phyloP scores from a whole-genome alignment of 129 eudicot species.

The Smallanthus sonchifolius region DNA sequence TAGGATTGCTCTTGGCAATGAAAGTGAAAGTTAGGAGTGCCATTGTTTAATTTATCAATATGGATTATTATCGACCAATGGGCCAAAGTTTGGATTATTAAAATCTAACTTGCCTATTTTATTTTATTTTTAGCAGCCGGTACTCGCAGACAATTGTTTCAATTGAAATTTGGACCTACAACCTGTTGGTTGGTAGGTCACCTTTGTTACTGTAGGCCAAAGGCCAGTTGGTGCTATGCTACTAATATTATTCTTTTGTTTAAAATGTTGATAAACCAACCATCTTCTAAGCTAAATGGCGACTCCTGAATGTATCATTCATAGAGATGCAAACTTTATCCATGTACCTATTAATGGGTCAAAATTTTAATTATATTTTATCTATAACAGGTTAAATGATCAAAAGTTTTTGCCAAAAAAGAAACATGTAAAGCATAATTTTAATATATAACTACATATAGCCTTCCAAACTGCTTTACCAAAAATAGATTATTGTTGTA shows the following conservation, averaged over 20 bases:
- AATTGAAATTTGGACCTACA: not conserved
- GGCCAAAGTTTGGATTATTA: too few relatives aligned
- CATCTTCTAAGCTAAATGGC: conserved; percentile 2
- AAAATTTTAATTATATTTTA: not conserved
- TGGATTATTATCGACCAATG: too few relatives aligned
- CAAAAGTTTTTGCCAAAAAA: not conserved
- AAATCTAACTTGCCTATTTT: too few relatives aligned
- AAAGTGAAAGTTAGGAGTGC: too few relatives aligned
- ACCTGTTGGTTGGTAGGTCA: not conserved
- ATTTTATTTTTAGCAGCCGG: not conserved
- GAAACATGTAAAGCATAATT: not conserved
- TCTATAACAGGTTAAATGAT: not conserved
- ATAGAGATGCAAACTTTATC: not conserved
- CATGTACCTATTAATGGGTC: not conserved
- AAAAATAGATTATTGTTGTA: not conserved
- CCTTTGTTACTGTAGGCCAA: not conserved
- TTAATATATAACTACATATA: not conserved
- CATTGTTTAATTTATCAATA: too few relatives aligned
- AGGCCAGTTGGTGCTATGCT: not conserved
- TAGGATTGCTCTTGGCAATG: too few relatives aligned
- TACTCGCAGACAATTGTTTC: not conserved
- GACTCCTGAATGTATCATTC: not conserved
- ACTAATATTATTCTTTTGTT: not conserved
- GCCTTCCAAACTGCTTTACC: not conserved
- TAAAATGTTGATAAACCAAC: not conserved